Percentiles rank a stretch among this genome's conserved stretches.
Conservation (phyloP, 805 yeast genomes). For the Pichia scutulata region DNA sequence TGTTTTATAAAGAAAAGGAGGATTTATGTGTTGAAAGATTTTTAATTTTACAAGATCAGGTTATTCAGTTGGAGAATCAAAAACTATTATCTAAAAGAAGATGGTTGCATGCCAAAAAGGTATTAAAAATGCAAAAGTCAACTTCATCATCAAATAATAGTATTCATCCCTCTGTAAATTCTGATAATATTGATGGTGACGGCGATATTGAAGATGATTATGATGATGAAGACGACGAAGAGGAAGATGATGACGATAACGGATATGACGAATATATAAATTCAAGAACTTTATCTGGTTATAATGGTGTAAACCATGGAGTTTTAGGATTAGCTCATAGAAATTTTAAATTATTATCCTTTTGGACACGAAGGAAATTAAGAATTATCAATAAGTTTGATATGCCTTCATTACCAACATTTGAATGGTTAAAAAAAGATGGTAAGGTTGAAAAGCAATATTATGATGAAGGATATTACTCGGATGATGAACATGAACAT, state of each 20-base stretch:
- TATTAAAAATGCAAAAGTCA: neutral
- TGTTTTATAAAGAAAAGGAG: slow-evolving; percentile 55
- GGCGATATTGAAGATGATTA: slow-evolving; percentile 12
- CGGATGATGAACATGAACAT: slow-evolving; percentile 14
- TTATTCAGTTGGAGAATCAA: slow-evolving; percentile 55
- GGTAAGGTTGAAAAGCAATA: slow-evolving; percentile 29
- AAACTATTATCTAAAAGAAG: slow-evolving; percentile 22
- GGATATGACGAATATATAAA: slow-evolving; percentile 7
- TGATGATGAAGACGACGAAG: slow-evolving; percentile 9
- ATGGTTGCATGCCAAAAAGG: slow-evolving; percentile 9
- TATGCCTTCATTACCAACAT: slow-evolving; percentile 35
- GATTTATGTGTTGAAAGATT: slow-evolving; percentile 52
- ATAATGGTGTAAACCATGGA: neutral
- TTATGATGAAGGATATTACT: slow-evolving; percentile 27
- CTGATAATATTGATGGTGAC: slow-evolving; percentile 1
- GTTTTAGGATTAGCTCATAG: slow-evolving; percentile 10
- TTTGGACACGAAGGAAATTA: slow-evolving; percentile 20
- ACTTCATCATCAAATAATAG: neutral
- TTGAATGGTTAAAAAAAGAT: slow-evolving; percentile 26
- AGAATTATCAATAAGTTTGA: slow-evolving; percentile 31
- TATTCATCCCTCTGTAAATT: neutral
- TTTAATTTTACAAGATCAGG: slow-evolving; percentile 57
- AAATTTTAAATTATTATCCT: slow-evolving; percentile 15
- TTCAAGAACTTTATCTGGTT: neutral
- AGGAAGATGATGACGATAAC: slow-evolving; percentile 9